These are phyloP conservation scores for Colletotrichum filicis DNA, from an alignment of 2,329 filamentous ascomycete species.

Conservation along the genomic window DNA sequence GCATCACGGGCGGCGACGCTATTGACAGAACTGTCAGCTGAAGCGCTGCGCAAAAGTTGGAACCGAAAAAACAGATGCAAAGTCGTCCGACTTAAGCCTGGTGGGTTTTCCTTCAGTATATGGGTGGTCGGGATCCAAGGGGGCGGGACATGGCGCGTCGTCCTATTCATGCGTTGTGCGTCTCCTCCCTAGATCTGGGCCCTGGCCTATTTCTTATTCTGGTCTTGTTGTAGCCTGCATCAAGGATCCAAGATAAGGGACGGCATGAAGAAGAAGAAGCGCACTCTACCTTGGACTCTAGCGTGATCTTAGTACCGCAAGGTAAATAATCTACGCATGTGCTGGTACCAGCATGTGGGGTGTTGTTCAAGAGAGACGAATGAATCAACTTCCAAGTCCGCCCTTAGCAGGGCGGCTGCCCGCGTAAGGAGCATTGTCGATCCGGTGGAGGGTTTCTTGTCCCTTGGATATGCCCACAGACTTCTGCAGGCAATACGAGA, in stretches of 20 bases:
- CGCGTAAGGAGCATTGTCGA: not conserved
- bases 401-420: not conserved
- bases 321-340: not conserved
- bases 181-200: not conserved
- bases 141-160: not conserved
- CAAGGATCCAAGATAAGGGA: not conserved
- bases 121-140: not conserved
- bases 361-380: not conserved
- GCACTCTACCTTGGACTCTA: not conserved
- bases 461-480: not conserved
- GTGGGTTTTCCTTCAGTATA: not conserved
- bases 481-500: not conserved
- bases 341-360: not conserved
- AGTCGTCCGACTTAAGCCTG: not conserved
- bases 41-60: not conserved
- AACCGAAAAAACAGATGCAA: not conserved
- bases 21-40: constrained; percentile 21
- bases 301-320: not conserved
- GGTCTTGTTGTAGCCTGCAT: no score
- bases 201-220: not conserved
- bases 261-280: not conserved
- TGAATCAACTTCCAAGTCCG: not conserved
- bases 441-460: not conserved
- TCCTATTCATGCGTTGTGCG: not conserved
- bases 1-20: constrained; percentile 17